These are phyloP conservation scores for Colletotrichum acutatum DNA, from an alignment of 2,329 filamentous ascomycete genomes.

Conservation along the genomic window DNA sequence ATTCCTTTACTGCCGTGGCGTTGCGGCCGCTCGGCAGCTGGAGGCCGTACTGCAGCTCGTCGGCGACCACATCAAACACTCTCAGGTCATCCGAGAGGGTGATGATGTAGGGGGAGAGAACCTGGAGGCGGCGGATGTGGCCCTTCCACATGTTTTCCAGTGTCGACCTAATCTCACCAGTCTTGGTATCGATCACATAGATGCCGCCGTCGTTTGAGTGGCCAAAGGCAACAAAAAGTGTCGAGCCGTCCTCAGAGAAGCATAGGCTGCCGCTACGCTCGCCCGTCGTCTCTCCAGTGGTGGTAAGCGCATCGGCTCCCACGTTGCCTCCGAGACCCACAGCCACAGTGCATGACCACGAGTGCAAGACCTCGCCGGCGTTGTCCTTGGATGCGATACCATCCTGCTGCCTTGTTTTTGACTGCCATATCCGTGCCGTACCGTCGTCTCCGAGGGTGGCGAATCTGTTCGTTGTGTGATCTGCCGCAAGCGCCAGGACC, in stretches of 20 bases:
- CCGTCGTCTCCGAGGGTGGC: slow-evolving; percentile 88
- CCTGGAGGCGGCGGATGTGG: slow-evolving; percentile 73
- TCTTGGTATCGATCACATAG: slow-evolving; percentile 80
- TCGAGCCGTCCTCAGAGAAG: slow-evolving; percentile 87
- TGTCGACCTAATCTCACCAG: slow-evolving; percentile 73
- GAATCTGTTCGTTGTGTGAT: slow-evolving; percentile 77
- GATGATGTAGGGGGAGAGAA: slow-evolving; percentile 80
- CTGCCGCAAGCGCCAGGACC: slow-evolving; percentile 78
- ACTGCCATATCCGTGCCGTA: slow-evolving; percentile 83
- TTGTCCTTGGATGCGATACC: slow-evolving; percentile 72
- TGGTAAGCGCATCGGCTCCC: slow-evolving; percentile 46
- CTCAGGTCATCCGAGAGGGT: slow-evolving; percentile 78
- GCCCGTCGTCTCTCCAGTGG: slow-evolving; percentile 42
- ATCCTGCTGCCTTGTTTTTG: slow-evolving; percentile 74
- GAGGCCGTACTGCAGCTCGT: slow-evolving; percentile 76
- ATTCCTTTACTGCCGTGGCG: slow-evolving; percentile 47
- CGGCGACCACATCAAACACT: slow-evolving; percentile 87
- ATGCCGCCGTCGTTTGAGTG: slow-evolving; percentile 69
- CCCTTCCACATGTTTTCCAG: slow-evolving; percentile 76
- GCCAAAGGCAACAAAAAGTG: slow-evolving; percentile 76
- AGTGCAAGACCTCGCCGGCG: slow-evolving; percentile 69
- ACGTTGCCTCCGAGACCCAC: slow-evolving; percentile 42
- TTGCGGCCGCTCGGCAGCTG: slow-evolving; percentile 58
- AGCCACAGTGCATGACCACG: slow-evolving; percentile 74
- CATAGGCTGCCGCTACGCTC: slow-evolving; percentile 72